A percentile compares a stretch with the other conserved stretches of the same genome.
phyloP scores from a whole-genome alignment of 2,329 filamentous ascomycete species.

The Exophiala sideris region DNA sequence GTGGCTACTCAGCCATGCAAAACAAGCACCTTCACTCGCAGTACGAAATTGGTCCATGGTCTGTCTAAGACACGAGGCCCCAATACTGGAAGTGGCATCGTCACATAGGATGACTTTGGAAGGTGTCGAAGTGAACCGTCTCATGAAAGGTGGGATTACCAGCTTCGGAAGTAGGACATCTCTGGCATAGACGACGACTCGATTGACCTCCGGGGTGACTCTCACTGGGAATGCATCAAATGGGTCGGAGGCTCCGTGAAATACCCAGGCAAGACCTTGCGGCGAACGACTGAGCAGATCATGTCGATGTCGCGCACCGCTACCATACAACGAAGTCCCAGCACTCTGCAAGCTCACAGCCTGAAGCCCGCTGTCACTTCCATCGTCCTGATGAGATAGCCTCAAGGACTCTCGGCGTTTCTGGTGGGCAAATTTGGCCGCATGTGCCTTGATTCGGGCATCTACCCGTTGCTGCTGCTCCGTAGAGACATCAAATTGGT shows the following conservation, averaged over 20 bases:
- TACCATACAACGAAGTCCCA: no score
- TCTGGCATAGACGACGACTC: slow-evolving; percentile 2
- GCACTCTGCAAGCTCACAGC: no score
- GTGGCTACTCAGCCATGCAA: slow-evolving; percentile 12
- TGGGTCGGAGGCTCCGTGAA: slow-evolving; percentile 8
- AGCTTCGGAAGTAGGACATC: slow-evolving; percentile 11
- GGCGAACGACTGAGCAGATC: background rate
- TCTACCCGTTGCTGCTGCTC: no score
- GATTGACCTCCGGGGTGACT: slow-evolving; percentile 12
- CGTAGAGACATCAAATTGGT: no score
- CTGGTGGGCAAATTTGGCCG: no score
- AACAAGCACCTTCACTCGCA: slow-evolving; percentile 6
- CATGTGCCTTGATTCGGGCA: no score
- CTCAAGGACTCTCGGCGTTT: no score
- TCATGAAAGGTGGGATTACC: slow-evolving; percentile 3
- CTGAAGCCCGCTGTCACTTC: no score
- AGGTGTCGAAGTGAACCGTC: slow-evolving; percentile 1
- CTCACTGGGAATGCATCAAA: slow-evolving; percentile 11
- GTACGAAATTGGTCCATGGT: slow-evolving; percentile 2
- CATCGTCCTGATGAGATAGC: no score
- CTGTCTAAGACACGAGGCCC: background rate
- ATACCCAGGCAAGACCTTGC: background rate
- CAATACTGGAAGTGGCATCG: background rate
- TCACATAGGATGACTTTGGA: slow-evolving; percentile 2
- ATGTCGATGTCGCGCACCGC: no score